Conservation (phyloP, 2,329 filamentous ascomycete genomes). For the Samsoniella hepiali region DNA sequence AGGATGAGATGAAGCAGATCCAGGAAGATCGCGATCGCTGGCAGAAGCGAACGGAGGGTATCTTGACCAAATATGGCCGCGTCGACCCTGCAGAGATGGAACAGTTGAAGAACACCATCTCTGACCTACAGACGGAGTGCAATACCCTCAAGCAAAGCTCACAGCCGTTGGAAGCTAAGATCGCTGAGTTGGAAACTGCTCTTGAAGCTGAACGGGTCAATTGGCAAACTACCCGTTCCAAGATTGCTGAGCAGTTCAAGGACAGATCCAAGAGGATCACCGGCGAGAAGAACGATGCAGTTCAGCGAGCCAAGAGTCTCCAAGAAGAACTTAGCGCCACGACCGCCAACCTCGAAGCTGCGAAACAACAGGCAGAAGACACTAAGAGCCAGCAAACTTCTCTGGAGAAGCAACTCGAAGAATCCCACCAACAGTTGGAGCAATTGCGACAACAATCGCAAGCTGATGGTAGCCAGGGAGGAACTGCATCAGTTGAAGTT, state of each 20-base stretch:
- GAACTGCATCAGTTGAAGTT: constrained; percentile 40
- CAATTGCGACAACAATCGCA: constrained; percentile 36
- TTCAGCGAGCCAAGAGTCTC: constrained; percentile 50
- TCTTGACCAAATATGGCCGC: constrained; percentile 92
- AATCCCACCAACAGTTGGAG: constrained; percentile 42
- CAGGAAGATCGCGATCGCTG: constrained; percentile 90
- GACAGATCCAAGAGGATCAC: constrained; percentile 54
- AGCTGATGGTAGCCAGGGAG: constrained; percentile 19
- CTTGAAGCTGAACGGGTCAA: constrained; percentile 53
- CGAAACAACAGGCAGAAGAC: constrained; percentile 37
- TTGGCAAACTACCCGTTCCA: constrained; percentile 52
- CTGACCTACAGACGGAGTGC: constrained; percentile 62
- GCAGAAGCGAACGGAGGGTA: constrained; percentile 94
- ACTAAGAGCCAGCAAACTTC: constrained; percentile 32
- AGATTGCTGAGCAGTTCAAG: constrained; percentile 61
- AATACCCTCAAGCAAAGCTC: constrained; percentile 52
- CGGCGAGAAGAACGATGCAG: constrained; percentile 51
- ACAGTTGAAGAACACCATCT: constrained; percentile 75
- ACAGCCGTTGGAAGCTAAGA: constrained; percentile 50
- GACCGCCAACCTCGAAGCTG: constrained; percentile 53
- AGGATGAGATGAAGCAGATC: constrained; percentile 83
- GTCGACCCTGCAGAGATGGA: constrained; percentile 93
- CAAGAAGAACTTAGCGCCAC: constrained; percentile 48
- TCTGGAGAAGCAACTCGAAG: constrained; percentile 42
- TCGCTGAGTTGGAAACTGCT: constrained; percentile 49